phyloP scores from a whole-genome alignment of 345 rosid species.

The Ailanthus altissimus region DNA sequence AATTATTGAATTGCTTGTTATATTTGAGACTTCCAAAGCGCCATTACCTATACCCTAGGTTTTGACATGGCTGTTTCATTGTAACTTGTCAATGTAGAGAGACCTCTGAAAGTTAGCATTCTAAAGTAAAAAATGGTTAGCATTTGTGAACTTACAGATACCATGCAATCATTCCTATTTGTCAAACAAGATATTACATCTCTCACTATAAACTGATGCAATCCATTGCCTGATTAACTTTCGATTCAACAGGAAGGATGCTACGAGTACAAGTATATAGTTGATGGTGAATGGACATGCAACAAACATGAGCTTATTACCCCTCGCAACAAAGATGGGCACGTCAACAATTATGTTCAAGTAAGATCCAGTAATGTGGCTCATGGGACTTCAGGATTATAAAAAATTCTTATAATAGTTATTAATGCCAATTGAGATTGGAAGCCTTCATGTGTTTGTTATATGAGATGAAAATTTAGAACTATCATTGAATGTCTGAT shows the following conservation, averaged over 20 bases:
- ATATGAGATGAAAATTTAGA: not conserved
- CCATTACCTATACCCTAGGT: not conserved
- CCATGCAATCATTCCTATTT: not conserved
- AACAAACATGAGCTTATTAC: constrained; percentile 58
- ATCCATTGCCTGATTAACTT: not conserved
- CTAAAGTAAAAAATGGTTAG: not conserved
- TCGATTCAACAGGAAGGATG: constrained; percentile 72
- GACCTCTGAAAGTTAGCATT: not conserved
- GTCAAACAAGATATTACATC: not conserved
- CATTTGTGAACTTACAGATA: not conserved
- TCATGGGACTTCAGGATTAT: not conserved
- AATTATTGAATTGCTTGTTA: not conserved
- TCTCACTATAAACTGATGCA: not conserved
- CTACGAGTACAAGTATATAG: constrained; percentile 87
- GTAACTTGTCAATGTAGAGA: not conserved
- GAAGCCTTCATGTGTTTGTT: not conserved
- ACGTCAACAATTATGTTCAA: constrained; percentile 66
- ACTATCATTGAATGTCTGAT: not conserved
- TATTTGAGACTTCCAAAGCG: not conserved
- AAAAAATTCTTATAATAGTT: not conserved
- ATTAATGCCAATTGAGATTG: not conserved
- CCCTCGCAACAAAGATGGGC: constrained; percentile 78
- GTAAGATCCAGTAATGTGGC: constrained; percentile 40
- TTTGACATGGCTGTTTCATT: not conserved
- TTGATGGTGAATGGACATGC: constrained; percentile 79